Conservation (phyloP, 768 basidiomycete genomes). For the Wakefieldia striispora region DNA sequence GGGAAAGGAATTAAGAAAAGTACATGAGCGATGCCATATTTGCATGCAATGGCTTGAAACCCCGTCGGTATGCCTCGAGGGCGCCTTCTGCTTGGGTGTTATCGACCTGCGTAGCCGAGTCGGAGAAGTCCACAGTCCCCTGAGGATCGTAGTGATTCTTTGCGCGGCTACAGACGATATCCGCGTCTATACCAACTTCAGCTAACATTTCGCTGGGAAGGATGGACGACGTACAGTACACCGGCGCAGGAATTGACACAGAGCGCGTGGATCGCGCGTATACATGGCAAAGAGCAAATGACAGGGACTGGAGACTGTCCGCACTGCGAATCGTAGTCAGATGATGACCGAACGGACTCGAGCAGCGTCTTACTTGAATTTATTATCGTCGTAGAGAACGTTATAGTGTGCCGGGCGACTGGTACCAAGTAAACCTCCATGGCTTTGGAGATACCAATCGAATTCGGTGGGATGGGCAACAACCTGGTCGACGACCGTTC, state of each 20-base stretch:
- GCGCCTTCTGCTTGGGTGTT: conserved; percentile 39
- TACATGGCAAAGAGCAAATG: conserved; percentile 77
- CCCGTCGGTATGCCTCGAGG: conserved; percentile 48
- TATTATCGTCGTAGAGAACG: conserved; percentile 47
- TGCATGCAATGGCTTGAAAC: conserved; percentile 56
- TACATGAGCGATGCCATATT: conserved; percentile 57
- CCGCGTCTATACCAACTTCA: conserved; percentile 53
- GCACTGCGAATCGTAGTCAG: conserved; percentile 38
- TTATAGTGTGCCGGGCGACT: conserved; percentile 64
- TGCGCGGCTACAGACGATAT: conserved; percentile 72
- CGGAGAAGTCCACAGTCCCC: conserved; percentile 55
- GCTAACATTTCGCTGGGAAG: background rate
- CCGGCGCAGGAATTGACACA: conserved; percentile 79
- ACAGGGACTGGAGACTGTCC: conserved; percentile 65
- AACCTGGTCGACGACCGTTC: conserved; percentile 72
- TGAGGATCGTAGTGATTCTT: conserved; percentile 79
- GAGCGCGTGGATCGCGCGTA: conserved; percentile 80
- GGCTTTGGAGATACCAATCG: conserved; percentile 78
- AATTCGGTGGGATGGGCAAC: conserved; percentile 70
- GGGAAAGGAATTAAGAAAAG: conserved; percentile 39
- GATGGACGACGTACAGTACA: conserved; percentile 57
- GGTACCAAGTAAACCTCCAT: conserved; percentile 75
- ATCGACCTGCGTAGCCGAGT: conserved; percentile 50
- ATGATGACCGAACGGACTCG: background rate
- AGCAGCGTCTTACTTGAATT: conserved; percentile 46